phyloP scores from a whole-genome alignment of 352 stramenopile genomes.

The Pythium brachiatum region DNA sequence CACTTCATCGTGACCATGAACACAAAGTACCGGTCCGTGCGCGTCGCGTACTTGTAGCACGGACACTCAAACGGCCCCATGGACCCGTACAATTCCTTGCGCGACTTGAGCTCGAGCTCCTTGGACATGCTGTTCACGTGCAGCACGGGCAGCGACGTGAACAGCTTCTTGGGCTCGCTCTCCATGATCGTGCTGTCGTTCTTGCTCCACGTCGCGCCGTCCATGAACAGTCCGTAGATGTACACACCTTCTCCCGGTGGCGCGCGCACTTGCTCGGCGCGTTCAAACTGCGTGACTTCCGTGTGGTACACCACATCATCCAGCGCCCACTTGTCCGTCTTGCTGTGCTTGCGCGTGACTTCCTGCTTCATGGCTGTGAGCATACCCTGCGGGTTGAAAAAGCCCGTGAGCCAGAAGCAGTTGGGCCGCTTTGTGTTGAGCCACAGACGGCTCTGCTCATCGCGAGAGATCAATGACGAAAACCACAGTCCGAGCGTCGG shows the following conservation, averaged over 20 bases:
- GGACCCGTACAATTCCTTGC: constrained; percentile 92
- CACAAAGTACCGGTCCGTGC: constrained; percentile 96
- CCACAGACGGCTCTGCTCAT: constrained; percentile 96
- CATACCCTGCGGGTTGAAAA: constrained; percentile 98
- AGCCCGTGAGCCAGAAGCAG: constrained; percentile 97
- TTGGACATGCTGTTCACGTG: constrained; percentile 93
- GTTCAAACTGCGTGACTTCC: no score
- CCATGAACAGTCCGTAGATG: constrained; percentile 97
- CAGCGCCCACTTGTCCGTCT: constrained; percentile 97
- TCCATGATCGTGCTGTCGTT: constrained; percentile 93
- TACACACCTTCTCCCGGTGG: constrained; percentile 95
- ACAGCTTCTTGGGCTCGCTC: constrained; percentile 96
- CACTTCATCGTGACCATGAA: constrained; percentile 95
- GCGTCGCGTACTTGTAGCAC: constrained; percentile 96
- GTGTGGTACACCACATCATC: constrained; percentile 98
- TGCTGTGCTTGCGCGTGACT: constrained; percentile 96
- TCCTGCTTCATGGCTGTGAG: constrained; percentile 99
- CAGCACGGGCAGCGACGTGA: constrained; percentile 94
- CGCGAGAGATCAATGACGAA: constrained; percentile 92
- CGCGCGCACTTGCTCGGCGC: constrained; percentile 86
- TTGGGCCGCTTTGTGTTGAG: constrained; percentile 93
- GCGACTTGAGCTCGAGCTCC: constrained; percentile 89
- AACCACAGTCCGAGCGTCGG: constrained; percentile 97
- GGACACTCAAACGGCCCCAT: constrained; percentile 93
- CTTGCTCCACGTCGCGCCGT: constrained; percentile 96